Evolutionary conservation across 441 rosid species (phyloP), one percentile per base, ranked within the genome.

Genomic region (Pelargonium myrrhifolium): DNA sequence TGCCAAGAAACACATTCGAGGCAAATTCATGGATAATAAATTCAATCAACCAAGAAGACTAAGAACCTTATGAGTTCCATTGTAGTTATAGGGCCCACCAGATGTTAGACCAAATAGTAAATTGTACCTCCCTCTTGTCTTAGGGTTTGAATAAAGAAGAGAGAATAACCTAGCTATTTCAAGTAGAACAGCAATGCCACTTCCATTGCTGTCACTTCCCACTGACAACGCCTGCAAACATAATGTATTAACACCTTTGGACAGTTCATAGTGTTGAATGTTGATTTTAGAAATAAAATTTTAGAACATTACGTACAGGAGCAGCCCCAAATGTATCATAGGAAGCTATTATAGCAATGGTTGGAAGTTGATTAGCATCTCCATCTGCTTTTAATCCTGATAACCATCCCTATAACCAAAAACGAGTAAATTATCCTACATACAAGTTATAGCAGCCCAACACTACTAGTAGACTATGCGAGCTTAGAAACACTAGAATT

Each of bases 311-410:
- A 86, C 95, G 28, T 85, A 94, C 99, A 70, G 99, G 97, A 80
- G 93, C 93, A 77, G 93, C 89, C 71, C 97, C 99, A 73, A 94
- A 89, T 17, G 99, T 87, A 81, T 94, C 99, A 76, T 94, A 94
- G 66, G 96, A 88, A 74, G 96, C 97, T 55, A 94, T 93, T 60
- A 91, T 82, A 71, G 99, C 96, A 85, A 94, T 86, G 65, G 96
- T 91, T 72, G 96, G 97, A 64, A 94, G 93, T 72, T 88, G 97
- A 79, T 81, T 91, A 59, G 85, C 72, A 75, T 91, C 97, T 73
- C 96, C 99, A 74, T 94, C 99, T 26, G 86, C 78, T 84, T 88
- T 91, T 74, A 79, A 67, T 65, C 99, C 97, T 58, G 89, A 89
- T 83, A 91, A 84, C 99, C 99, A 94, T 73, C 99, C 99, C 99